Evolutionary conservation across 371 early-diverging fungal species (phyloP).

Genomic region (Rhizopus stolonifer): DNA sequence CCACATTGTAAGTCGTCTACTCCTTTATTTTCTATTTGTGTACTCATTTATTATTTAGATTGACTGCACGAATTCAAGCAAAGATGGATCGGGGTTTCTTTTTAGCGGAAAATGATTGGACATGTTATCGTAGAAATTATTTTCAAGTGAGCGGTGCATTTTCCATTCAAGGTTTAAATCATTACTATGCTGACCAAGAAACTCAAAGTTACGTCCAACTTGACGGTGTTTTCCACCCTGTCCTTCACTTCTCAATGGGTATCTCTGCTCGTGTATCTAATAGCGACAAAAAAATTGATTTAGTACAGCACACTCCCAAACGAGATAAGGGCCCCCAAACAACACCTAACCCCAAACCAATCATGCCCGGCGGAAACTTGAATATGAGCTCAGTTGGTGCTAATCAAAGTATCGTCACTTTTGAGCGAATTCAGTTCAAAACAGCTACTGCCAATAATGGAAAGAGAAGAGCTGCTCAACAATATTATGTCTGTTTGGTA

Average conservation of each 20-base stretch:
- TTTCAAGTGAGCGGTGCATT: conserved; percentile 87
- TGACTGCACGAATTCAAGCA: conserved; percentile 53
- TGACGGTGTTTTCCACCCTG: conserved; percentile 47
- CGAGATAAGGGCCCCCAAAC: conserved; percentile 92
- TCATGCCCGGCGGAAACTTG: conserved; percentile 63
- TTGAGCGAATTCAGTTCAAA: conserved; percentile 95
- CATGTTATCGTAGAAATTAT: conserved; percentile 95
- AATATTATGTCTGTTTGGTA: conserved; percentile 79
- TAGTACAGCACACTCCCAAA: conserved; percentile 93
- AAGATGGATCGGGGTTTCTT: conserved; percentile 84
- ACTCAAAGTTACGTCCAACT: conserved; percentile 62
- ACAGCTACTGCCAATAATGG: conserved; percentile 94
- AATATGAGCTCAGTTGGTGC: conserved; percentile 52
- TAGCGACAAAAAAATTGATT: conserved; percentile 72
- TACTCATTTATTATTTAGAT: conserved; percentile 7
- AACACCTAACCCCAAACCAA: conserved; percentile 62
- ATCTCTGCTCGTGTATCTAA: conserved; percentile 76
- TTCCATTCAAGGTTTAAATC: conserved; percentile 51
- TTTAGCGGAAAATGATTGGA: conserved; percentile 82
- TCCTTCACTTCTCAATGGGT: conserved; percentile 67
- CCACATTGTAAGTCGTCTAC: conserved; percentile 61
- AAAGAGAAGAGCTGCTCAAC: conserved; percentile 87
- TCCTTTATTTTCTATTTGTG: too few species aligned
- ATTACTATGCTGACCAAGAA: conserved; percentile 49
- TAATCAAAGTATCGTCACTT: conserved; percentile 67